phyloP scores from a whole-genome alignment of 352 stramenopile genomes.

The Achlya hypogyna region DNA sequence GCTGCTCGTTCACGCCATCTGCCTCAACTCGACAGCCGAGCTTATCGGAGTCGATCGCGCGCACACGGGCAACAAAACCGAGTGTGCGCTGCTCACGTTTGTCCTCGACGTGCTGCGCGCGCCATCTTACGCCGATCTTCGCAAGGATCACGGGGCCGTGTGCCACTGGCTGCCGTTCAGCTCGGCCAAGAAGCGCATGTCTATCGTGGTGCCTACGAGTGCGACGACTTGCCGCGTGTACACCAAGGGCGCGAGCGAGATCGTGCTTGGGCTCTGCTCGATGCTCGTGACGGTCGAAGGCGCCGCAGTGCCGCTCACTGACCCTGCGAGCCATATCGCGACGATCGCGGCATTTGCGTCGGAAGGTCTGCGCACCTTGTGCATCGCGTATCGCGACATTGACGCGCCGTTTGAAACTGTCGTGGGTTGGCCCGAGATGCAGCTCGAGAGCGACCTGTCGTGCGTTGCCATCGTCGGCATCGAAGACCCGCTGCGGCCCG shows the following conservation, averaged over 20 bases:
- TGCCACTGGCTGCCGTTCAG: constrained; percentile 5
- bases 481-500: not conserved
- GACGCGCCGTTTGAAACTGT: not conserved
- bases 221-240: not conserved
- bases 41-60: constrained; percentile 23
- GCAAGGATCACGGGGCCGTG: constrained; percentile 15
- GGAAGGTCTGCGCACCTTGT: constrained; percentile 27
- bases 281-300: not conserved
- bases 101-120: not conserved
- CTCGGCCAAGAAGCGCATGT: constrained; percentile 12
- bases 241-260: constrained; percentile 12
- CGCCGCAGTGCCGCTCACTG: not conserved
- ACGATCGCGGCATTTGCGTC: constrained; percentile 9
- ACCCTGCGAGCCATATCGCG: not conserved
- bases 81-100: constrained; percentile 6
- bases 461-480: constrained; percentile 1
- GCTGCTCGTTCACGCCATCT: constrained; percentile 25
- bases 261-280: not conserved
- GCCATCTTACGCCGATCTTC: constrained; percentile 29
- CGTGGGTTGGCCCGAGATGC: constrained; percentile 22
- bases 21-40: constrained; percentile 46
- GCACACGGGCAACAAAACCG: constrained; percentile 9
- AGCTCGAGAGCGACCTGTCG: constrained; percentile 21
- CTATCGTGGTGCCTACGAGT: not conserved
- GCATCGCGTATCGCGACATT: constrained; percentile 30